Base-by-base conservation (phyloP, 306 rosid genomes). In the Pyrus betulifolia region DNA sequence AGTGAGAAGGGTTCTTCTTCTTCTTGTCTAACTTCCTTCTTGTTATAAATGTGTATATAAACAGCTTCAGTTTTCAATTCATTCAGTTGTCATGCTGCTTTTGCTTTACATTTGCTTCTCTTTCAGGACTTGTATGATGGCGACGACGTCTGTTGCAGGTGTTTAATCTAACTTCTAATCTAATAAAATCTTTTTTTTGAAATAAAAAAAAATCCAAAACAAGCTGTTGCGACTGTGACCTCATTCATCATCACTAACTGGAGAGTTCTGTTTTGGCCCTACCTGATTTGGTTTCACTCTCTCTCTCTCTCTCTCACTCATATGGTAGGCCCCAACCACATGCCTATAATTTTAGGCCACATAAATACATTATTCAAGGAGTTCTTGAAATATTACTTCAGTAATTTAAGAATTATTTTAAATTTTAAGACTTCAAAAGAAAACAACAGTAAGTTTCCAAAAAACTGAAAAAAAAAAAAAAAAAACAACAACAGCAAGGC, bases 41-140 rank as follows among this genome's bases (percentile, higher is more conserved):
- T 89, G 77, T 54, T 77, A 87, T 84, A 79, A 83, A 87, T 78
- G 85, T 87, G 98, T 91, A 96, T 86, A 96, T 92, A 91, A 80
- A 91, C 99, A 90, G 85, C 82, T 79, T 75, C 55, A 51, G 55
- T 15, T 49, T 17, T 46, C 17, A 13, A 21, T 55, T 55, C 61
- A n/a, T 21, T 55, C 84, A 76, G 91, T 86, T 80, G 82, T 78
- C 70, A 28, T 71, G 75, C 57, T 70, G 61, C 84, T 80, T 49
- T 18, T 70, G 59, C 40, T 51, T 82, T 84, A 77, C 78, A 44
- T 78, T 59, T 79, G 67, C 84, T 78, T 71, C 64, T 79, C 63
- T 31, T 83, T 81, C 10, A 25, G 28, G 12, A 19, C 61, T 15
- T 38, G 9, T 9, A 18, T 12, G 21, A 51, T 18, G 15, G 15